phyloP scores from a whole-genome alignment of 2,329 filamentous ascomycete species.

The Diaporthe capsici region DNA sequence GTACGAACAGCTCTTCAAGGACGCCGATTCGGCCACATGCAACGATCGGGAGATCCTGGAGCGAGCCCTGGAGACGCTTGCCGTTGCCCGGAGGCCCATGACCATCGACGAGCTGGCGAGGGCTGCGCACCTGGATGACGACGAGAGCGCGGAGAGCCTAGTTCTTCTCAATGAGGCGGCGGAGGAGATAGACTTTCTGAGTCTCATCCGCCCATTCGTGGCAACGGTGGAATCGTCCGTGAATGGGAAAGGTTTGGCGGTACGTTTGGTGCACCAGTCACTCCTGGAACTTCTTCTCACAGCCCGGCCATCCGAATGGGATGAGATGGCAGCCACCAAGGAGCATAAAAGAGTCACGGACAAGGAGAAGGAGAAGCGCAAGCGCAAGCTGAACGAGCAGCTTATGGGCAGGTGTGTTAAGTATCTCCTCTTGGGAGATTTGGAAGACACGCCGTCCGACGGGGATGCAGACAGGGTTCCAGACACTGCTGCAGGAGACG shows the following conservation, averaged over 20 bases:
- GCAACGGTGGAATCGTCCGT: not conserved
- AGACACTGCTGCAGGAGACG: not conserved
- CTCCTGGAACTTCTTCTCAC: not conserved
- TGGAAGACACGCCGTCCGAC: not conserved
- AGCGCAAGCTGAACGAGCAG: not conserved
- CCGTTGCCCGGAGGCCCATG: slow-evolving; percentile 6
- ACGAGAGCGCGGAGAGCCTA: not conserved
- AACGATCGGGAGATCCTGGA: slow-evolving; percentile 14
- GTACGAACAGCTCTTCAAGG: not conserved
- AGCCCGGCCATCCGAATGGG: not conserved
- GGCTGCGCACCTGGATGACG: not conserved
- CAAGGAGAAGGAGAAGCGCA: not conserved
- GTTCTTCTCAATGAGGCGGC: not conserved
- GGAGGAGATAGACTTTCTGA: not conserved
- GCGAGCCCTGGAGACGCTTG: slow-evolving; percentile 8
- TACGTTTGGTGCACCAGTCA: slow-evolving; percentile 14
- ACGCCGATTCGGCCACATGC: slow-evolving; percentile 1
- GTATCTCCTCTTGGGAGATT: not conserved
- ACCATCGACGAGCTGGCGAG: slow-evolving; percentile 7
- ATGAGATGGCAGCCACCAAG: not conserved
- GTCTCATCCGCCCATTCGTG: slow-evolving; percentile 12
- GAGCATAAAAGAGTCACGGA: not conserved
- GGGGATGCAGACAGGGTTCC: not conserved
- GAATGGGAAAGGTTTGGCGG: not conserved
- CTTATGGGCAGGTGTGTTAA: not conserved